phyloP scores from a whole-genome alignment of 495 filamentous ascomycete genomes.

The Chaetomidium leptoderma region DNA sequence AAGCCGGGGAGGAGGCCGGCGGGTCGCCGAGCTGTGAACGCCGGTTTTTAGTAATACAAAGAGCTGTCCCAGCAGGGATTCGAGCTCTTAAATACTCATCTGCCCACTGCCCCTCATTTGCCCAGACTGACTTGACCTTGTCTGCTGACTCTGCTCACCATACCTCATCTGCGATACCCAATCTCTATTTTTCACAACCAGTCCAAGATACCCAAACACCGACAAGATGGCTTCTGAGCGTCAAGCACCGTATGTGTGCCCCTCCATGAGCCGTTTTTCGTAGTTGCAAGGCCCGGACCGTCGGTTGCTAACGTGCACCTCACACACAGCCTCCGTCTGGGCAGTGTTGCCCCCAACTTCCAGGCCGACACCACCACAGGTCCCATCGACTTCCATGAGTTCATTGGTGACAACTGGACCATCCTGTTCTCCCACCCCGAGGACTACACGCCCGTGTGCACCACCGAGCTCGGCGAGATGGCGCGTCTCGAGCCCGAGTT shows the following conservation, averaged over 20 bases:
- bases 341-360: conserved; percentile 88
- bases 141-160: no score
- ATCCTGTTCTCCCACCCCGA: conserved; percentile 97
- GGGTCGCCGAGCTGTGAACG: no score
- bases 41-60: no score
- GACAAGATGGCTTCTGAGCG: conserved; percentile 51
- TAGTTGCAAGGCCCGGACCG: not conserved
- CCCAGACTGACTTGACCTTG: no score
- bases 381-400: conserved; percentile 94
- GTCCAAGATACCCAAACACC: conserved; percentile 13
- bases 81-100: no score
- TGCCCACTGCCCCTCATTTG: no score
- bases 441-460: conserved; percentile 93
- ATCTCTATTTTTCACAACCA: not conserved
- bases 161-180: not conserved
- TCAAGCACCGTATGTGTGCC: conserved; percentile 46
- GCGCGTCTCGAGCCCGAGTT: conserved; percentile 98
- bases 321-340: conserved; percentile 71
- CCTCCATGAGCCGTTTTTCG: not conserved
- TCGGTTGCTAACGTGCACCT: conserved; percentile 6
- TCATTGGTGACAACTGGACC: conserved; percentile 89
- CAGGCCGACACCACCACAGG: conserved; percentile 86
- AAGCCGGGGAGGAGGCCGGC: no score
- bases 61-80: no score
- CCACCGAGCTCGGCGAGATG: conserved; percentile 94